A percentile compares a stretch with the other conserved stretches of the same genome.
phyloP scores from a whole-genome alignment of 495 filamentous ascomycete species.

The Glarea lozoyensis region DNA sequence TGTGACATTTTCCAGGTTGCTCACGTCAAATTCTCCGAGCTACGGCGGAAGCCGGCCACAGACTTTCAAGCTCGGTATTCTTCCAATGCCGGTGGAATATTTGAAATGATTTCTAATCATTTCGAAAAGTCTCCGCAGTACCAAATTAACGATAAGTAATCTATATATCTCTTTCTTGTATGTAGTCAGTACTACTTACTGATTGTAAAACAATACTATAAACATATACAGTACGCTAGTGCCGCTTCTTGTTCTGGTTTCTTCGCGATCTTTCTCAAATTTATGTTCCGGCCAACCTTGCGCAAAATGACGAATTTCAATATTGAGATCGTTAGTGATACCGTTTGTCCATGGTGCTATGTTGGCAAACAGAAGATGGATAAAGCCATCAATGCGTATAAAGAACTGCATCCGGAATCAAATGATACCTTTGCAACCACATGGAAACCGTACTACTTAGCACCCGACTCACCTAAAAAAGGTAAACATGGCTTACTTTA shows the following conservation, averaged over 20 bases:
- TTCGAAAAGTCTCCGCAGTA: too few relatives aligned
- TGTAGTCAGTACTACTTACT: too few relatives aligned
- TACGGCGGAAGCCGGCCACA: too few relatives aligned
- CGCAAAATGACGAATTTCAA: slow-evolving; percentile 70
- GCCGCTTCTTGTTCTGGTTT: neutral
- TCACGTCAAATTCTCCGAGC: too few relatives aligned
- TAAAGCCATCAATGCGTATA: slow-evolving; percentile 58
- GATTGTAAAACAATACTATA: too few relatives aligned
- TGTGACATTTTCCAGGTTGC: too few relatives aligned
- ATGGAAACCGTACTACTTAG: slow-evolving; percentile 77
- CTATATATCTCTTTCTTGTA: too few relatives aligned
- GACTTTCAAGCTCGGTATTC: too few relatives aligned
- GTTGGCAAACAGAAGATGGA: slow-evolving; percentile 71
- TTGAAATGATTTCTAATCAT: too few relatives aligned
- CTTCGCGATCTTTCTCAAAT: neutral
- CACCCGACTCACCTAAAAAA: slow-evolving; percentile 47
- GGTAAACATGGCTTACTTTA: slow-evolving; percentile 13
- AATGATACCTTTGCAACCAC: slow-evolving; percentile 60
- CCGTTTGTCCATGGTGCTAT: slow-evolving; percentile 81
- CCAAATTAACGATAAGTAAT: too few relatives aligned
- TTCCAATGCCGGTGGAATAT: too few relatives aligned
- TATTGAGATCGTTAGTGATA: slow-evolving; percentile 69
- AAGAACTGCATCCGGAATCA: slow-evolving; percentile 42
- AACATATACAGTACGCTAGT: neutral
- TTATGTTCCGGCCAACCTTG: slow-evolving; percentile 20